Evolutionary conservation across 306 rosid genomes (phyloP).

Genomic region (Quercus wislizeni): DNA sequence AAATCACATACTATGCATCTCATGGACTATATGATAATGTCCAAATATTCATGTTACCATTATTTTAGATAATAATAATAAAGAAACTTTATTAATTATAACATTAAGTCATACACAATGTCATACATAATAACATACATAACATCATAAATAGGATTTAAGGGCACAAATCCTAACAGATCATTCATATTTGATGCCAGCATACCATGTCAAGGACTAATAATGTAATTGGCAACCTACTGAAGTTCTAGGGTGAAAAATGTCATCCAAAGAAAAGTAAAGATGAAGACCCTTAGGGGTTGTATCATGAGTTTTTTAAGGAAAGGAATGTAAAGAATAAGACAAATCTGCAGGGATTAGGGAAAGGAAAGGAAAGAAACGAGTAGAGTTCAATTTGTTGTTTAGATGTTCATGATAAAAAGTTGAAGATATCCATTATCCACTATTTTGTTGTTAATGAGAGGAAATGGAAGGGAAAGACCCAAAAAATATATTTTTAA

Average conservation of each 20-base stretch:
- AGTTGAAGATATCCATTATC: neutral
- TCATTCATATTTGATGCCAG: slow-evolving; percentile 15
- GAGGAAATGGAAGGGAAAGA: neutral
- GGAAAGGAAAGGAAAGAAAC: neutral
- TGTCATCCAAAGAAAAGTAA: neutral
- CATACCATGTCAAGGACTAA: slow-evolving; percentile 6
- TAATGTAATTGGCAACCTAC: slow-evolving; percentile 6
- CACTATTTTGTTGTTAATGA: neutral
- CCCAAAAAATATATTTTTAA: neutral
- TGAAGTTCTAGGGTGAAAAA: neutral
- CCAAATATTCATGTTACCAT: too few species aligned
- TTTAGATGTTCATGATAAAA: neutral
- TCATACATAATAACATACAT: too few species aligned
- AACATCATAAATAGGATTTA: too few species aligned
- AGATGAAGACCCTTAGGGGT: neutral
- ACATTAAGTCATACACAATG: too few species aligned
- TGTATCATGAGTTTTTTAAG: neutral
- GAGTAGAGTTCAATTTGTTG: neutral
- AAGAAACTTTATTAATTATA: too few species aligned
- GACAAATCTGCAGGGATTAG: neutral
- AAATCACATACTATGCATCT: too few species aligned
- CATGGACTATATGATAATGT: too few species aligned
- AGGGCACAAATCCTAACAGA: too few species aligned
- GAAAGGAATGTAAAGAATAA: neutral
- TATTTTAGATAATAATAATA: too few species aligned